Evolutionary conservation across 805 yeast genomes (phyloP), one percentile per base, ranked within the genome.

Genomic region (Yarrowia sp.): DNA sequence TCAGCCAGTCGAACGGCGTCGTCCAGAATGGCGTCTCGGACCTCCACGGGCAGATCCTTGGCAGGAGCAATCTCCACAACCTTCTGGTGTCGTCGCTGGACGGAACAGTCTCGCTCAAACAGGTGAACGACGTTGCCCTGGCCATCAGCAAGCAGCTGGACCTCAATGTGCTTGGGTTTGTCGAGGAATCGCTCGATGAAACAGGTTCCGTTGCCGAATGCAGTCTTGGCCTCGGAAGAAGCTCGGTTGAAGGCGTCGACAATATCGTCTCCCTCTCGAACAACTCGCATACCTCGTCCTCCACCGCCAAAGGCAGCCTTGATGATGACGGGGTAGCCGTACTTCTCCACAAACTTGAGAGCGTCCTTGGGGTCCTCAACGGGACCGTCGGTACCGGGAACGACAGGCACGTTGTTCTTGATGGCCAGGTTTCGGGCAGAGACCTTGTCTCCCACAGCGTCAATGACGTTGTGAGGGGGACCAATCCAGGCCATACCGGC

Each of bases 291-390:
- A 86, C 99, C 99, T 82, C 98, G 88, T 77, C 99, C 99, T 84
- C 99, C 99, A 82, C 99, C 99, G 79, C 99, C 99, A 77, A 90
- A 95, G 46, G 99, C 99, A 58, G 99, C 99, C 82, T 94, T 94
- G 81, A 94, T 92, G 80, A 94, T 94, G 61, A 95, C 98, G 9
- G 99, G 99, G 81, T 79, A 93, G 41, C 99, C 99, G 79, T 94
- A 85, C 80, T 92, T 77, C 55, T 81, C 85, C 45, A 93, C 98
- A 77, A 94, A 94, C 9, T 78, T 88, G 72, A 81, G 75, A 42
- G 98, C 98, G 75, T 94, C 92, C 69, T 84, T 88, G 32, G 88
- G 88, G 36, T 84, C 75, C 70, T 88, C 93, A 77, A 95, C 92
- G 72, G 99, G 98, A 49, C 98, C 99, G 8, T 96, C 97, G 14